phyloP scores from a whole-genome alignment of 768 basidiomycete genomes.

The Lactarius evosmus region DNA sequence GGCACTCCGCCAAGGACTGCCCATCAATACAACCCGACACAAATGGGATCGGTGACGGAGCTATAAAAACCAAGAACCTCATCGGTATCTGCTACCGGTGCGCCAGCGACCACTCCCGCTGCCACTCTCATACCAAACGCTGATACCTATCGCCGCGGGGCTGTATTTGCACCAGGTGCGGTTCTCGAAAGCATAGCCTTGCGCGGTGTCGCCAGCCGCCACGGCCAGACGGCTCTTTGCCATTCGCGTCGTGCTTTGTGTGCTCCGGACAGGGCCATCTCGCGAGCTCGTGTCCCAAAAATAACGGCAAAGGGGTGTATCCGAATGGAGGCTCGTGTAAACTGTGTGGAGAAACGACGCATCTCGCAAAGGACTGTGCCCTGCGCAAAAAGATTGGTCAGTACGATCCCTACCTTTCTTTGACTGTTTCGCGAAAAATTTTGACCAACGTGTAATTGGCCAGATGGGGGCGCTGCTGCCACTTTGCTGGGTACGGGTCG shows the following conservation, averaged over 20 bases:
- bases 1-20: conserved; percentile 83
- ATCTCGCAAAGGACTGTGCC: conserved; percentile 81
- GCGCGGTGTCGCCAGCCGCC: conserved; percentile 69
- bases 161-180: conserved; percentile 54
- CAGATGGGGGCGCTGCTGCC: conserved; percentile 40
- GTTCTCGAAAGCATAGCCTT: conserved; percentile 73
- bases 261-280: conserved; percentile 84
- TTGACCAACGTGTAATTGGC: not conserved
- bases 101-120: conserved; percentile 1
- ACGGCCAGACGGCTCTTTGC: conserved; percentile 64
- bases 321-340: conserved; percentile 91
- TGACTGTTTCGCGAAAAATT: not conserved
- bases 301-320: conserved; percentile 77
- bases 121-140: not conserved
- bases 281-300: conserved; percentile 77
- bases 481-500: conserved; percentile 46
- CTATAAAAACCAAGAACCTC: conserved; percentile 54
- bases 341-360: conserved; percentile 79
- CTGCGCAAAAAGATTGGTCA: conserved; percentile 49
- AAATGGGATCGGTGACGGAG: conserved; percentile 30
- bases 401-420: not conserved
- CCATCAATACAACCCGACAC: conserved; percentile 42
- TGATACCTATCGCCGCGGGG: too few species aligned
- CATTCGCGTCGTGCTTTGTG: conserved; percentile 90
- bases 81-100: conserved; percentile 53